Evolutionary conservation across 2,329 filamentous ascomycete species (phyloP), one percentile per base, ranked within the genome.

Genomic region (Neoarthrinium moseri): DNA sequence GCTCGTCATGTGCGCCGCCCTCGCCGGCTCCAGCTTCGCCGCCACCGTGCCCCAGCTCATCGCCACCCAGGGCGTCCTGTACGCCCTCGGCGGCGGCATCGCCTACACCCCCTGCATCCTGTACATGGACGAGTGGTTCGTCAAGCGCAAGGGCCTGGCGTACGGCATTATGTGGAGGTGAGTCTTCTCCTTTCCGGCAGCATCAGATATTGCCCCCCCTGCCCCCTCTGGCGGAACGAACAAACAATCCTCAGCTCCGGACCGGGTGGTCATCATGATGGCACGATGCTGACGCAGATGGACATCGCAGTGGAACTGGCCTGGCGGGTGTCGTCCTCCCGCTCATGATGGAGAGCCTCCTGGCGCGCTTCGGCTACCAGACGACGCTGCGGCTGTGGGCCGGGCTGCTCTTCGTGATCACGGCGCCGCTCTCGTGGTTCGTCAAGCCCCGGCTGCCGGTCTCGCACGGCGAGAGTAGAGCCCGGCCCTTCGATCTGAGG

Each of bases 81-180:
- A 81, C 55, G 81, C 73, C 27, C 54, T 84, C 11, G 81, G 81
- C 15, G 79, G 80, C n/a, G 67, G 72, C 12, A 66, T 81, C 34
- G 66, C 74, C 8, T 83, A 81, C 57, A 74, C 71, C 18, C 79
- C 81, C 0, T 36, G 27, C 38, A 35, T 40, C 17, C 39, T 47
- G 15, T 47, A 33, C 17, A 40, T 84, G 53, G 76, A 84, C 48
- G 77, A 84, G 58, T 85, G 80, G 79, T 85, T 83, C 57, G 69
- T 78, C 20, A 68, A 65, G 35, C 71, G 73, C 35, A 80, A 81
- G 43, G 79, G 80, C 1, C 61, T 84, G 26, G 81, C 81, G 1
- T 81, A 80, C 54, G 83, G 83, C n/a, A 73, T 83, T 44, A 81
- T 86, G 72, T 83, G 78, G 75, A 10, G 71, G 75, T 2, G 76